Conservation (phyloP, 1,284 basidiomycete species). For the Cutaneotrichosporon curvatum region DNA sequence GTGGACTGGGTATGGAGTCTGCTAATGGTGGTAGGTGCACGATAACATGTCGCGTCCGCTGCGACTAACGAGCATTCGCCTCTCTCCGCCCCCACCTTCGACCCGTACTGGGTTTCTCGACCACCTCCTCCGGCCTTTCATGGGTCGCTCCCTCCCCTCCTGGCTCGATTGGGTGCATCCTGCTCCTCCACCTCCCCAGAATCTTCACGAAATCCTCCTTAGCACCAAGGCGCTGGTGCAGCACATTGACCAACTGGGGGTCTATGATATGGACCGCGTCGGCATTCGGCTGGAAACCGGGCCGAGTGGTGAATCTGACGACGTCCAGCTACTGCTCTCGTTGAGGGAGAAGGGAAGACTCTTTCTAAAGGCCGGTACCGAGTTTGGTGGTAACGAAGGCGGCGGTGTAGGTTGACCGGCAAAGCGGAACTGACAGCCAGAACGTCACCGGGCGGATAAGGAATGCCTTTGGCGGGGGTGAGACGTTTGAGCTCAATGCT, state of each 20-base stretch:
- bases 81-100: constrained; percentile 61
- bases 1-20: constrained; percentile 27
- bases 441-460: constrained; percentile 70
- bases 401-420: constrained; percentile 59
- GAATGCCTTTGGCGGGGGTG: constrained; percentile 88
- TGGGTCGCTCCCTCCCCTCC: constrained; percentile 33
- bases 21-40: constrained; percentile 52
- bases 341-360: constrained; percentile 71
- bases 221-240: constrained; percentile 61
- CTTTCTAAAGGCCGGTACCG: constrained; percentile 79
- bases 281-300: constrained; percentile 61
- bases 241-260: constrained; percentile 61
- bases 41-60: constrained; percentile 57
- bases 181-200: constrained; percentile 40
- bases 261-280: constrained; percentile 60
- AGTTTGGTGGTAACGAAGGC: constrained; percentile 90
- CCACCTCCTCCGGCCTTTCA: constrained; percentile 65
- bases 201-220: constrained; percentile 61
- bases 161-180: constrained; percentile 35
- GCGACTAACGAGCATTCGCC: constrained; percentile 65
- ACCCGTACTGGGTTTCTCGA: constrained; percentile 75
- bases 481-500: constrained; percentile 75
- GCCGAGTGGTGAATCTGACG: constrained; percentile 56
- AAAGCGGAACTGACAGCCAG: constrained; percentile 38
- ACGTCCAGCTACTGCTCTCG: constrained; percentile 78